Conservation (phyloP, 208 protist genomes). For the Naegleria gruberi region DNA sequence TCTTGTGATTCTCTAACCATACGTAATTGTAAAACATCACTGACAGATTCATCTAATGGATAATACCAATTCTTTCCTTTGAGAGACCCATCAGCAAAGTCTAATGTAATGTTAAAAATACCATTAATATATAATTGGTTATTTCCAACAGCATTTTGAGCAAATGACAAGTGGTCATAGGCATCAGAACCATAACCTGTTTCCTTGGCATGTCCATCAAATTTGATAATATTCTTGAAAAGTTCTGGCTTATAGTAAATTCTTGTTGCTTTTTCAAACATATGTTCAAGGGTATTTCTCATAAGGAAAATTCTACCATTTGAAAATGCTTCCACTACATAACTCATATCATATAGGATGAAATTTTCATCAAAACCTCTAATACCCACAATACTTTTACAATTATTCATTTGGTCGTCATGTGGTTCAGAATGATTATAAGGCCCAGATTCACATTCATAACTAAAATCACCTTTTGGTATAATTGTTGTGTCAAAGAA, state of each 20-base stretch:
- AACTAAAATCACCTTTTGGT: background rate
- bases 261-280: background rate
- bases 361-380: background rate
- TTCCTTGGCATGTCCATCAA: background rate
- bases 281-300: background rate
- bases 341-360: background rate
- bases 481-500: background rate
- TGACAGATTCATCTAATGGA: background rate
- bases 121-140: background rate
- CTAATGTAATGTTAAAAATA: background rate
- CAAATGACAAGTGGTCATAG: background rate
- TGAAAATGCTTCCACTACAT: background rate
- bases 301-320: background rate
- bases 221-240: background rate
- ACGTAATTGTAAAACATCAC: background rate
- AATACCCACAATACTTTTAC: background rate
- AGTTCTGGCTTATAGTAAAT: background rate
- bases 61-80: background rate
- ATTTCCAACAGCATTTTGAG: background rate
- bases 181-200: background rate
- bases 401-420: background rate
- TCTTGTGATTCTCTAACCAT: background rate
- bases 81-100: background rate
- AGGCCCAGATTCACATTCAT: background rate
- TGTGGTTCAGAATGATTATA: background rate